phyloP scores from a whole-genome alignment of 768 basidiomycete species.

The Pleurotus eryngii region DNA sequence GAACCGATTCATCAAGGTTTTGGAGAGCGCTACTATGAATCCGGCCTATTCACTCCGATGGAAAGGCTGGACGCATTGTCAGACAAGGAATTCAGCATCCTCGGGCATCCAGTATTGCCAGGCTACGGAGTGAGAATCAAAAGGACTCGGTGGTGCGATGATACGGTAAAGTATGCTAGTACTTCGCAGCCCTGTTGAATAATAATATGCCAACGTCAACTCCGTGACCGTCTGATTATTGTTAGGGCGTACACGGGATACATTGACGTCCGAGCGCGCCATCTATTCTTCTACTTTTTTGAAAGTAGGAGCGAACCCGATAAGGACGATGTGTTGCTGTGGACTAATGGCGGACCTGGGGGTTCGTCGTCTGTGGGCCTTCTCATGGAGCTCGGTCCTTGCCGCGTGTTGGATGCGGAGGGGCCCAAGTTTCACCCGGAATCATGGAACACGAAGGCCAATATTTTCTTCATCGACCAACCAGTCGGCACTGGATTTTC shows the following conservation, averaged over 20 bases:
- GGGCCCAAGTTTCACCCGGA: slow-evolving; percentile 53
- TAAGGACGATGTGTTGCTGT: slow-evolving; percentile 60
- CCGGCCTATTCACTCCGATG: not conserved
- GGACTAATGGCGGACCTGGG: slow-evolving; percentile 47
- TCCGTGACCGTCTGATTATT: not conserved
- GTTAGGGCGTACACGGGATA: slow-evolving; percentile 61
- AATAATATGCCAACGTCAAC: not conserved
- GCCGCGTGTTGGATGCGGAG: slow-evolving; percentile 50
- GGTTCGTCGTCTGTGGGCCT: slow-evolving; percentile 52
- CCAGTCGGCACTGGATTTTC: slow-evolving; percentile 61
- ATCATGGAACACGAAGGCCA: slow-evolving; percentile 67
- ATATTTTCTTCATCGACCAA: slow-evolving; percentile 61
- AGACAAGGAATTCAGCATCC: not conserved
- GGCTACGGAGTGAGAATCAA: slow-evolving; percentile 38
- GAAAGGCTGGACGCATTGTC: not conserved
- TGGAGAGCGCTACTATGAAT: not conserved
- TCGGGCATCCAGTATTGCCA: slow-evolving; percentile 44
- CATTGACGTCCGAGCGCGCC: slow-evolving; percentile 60
- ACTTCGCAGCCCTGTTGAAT: not conserved
- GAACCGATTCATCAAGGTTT: no score
- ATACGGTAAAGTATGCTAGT: slow-evolving; percentile 34
- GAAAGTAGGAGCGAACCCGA: slow-evolving; percentile 62
- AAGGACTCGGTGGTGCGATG: slow-evolving; percentile 35
- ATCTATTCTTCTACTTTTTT: slow-evolving; percentile 78
- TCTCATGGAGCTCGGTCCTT: slow-evolving; percentile 79